Conservation (phyloP, 352 stramenopile species). For the Phytophthora tubulina region DNA sequence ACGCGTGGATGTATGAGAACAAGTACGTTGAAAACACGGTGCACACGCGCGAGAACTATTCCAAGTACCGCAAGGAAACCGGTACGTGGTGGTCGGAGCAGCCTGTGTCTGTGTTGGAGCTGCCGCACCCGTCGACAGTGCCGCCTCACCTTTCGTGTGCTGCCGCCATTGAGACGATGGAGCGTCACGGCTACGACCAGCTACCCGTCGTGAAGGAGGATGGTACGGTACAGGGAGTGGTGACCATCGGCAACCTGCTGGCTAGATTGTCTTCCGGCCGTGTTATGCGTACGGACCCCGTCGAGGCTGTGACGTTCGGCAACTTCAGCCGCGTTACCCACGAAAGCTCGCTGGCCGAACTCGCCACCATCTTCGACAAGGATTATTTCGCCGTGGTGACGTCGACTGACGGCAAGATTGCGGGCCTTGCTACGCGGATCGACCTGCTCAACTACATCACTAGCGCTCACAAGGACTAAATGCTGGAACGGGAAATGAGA, state of each 20-base stretch:
- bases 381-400: slow-evolving; percentile 95
- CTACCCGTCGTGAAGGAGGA: slow-evolving; percentile 78
- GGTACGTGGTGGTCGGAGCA: slow-evolving; percentile 94
- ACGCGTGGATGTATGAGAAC: slow-evolving; percentile 94
- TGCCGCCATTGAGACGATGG: slow-evolving; percentile 94
- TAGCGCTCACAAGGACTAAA: slow-evolving; percentile 36
- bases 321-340: slow-evolving; percentile 94
- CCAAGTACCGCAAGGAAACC: slow-evolving; percentile 70
- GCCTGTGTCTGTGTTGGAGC: slow-evolving; percentile 76
- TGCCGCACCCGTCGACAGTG: slow-evolving; percentile 90
- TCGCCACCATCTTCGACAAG: slow-evolving; percentile 96
- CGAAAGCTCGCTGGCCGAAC: slow-evolving; percentile 86
- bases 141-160: slow-evolving; percentile 85
- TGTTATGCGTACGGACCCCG: slow-evolving; percentile 81
- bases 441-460: slow-evolving; percentile 97
- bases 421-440: slow-evolving; percentile 95
- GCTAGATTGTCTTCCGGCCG: slow-evolving; percentile 90
- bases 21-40: slow-evolving; percentile 74
- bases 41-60: slow-evolving; percentile 80
- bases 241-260: slow-evolving; percentile 96
- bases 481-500: neutral
- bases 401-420: slow-evolving; percentile 77
- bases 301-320: slow-evolving; percentile 93
- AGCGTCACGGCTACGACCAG: slow-evolving; percentile 91
- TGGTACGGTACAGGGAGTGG: slow-evolving; percentile 90